Conservation (phyloP, 2,329 filamentous ascomycete genomes). For the Podosphaera fusca region DNA sequence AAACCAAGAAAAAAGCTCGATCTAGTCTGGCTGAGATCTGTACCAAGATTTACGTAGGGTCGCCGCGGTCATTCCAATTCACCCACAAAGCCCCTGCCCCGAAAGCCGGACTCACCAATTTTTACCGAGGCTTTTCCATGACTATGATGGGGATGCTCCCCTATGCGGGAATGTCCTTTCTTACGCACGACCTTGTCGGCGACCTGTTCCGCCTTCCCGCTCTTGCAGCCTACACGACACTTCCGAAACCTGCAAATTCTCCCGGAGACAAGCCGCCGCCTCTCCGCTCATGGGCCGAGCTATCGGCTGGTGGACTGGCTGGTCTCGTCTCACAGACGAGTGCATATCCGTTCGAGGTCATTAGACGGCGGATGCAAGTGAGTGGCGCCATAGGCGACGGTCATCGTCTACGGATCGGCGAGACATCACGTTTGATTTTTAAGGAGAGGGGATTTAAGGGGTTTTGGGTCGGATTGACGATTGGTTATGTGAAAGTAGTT, state of each 20-base stretch:
- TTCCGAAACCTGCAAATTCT: conserved; percentile 34
- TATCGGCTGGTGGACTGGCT: conserved; percentile 62
- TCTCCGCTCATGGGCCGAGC: conserved; percentile 67
- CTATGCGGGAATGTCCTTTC: conserved; percentile 85
- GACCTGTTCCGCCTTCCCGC: conserved; percentile 53
- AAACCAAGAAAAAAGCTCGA: conserved; percentile 54
- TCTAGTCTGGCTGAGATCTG: conserved; percentile 58
- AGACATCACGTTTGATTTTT: conserved; percentile 56
- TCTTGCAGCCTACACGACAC: conserved; percentile 50
- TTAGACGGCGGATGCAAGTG: conserved; percentile 86
- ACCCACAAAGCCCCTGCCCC: conserved; percentile 22
- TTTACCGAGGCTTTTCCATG: conserved; percentile 82
- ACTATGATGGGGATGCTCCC: conserved; percentile 89
- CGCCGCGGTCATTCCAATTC: conserved; percentile 16
- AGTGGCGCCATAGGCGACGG: conserved; percentile 85
- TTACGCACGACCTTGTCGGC: conserved; percentile 77
- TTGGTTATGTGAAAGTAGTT: conserved; percentile 85
- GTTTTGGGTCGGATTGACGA: conserved; percentile 81
- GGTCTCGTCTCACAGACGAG: conserved; percentile 77
- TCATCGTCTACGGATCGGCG: conserved; percentile 49
- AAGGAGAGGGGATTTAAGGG: conserved; percentile 54
- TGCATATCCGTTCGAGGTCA: conserved; percentile 84
- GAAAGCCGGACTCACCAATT: conserved; percentile 55
- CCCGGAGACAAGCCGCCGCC: conserved; percentile 41
- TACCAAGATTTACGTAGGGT: conserved; percentile 67